Evolutionary conservation across 225 moss, liverwort and hornwort genomes (phyloP), one percentile per base, ranked within the genome.

Genomic region (Asterella californica): DNA sequence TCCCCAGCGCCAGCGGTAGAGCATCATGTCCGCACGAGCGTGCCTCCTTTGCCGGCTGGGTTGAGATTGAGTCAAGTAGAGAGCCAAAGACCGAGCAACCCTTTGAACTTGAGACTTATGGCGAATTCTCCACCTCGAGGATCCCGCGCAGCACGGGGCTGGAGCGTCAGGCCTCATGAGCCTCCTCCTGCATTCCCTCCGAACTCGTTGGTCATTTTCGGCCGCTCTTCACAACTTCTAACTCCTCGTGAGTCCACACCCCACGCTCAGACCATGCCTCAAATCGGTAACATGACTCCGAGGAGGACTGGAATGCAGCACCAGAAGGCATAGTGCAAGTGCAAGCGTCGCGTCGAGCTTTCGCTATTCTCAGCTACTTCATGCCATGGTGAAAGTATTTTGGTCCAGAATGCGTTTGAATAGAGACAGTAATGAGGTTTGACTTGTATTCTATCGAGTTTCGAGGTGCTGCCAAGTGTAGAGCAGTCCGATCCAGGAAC

Each of bases 191-290:
- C 69, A 2, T 80, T 74, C 73, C 80, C 72, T 63, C 69, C 61
- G 55, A 78, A 79, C n/a, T 77, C 82, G 2, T 76, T 87, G 74
- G 82, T 87, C 18, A 66, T 87, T 47, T 83, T 87, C 65, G 87
- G 84, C 22, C 72, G 87, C 32, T 87, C 87, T 25, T 72, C 87
- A 25, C 78, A 53, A 24, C 78, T 84, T n/a, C 24, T 52, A 32
- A 65, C 79, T 42, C 78, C 62, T 54, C 70, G 64, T 47, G 82
- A 84, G 9, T 45, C 66, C 64, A 70, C 21, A 8, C 61, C 73
- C 30, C 63, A 84, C 15, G 78, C 74, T 33, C 72, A 49, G 50
- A 63, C 75, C n/a, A 77, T 83, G 29, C 69, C 61, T 70, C 75
- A 81, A 24, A 45, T 36, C 25, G 84, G 82, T 52, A 84, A 79